Conservation (phyloP, 2,329 filamentous ascomycete species). For the Sporothrix phasma region DNA sequence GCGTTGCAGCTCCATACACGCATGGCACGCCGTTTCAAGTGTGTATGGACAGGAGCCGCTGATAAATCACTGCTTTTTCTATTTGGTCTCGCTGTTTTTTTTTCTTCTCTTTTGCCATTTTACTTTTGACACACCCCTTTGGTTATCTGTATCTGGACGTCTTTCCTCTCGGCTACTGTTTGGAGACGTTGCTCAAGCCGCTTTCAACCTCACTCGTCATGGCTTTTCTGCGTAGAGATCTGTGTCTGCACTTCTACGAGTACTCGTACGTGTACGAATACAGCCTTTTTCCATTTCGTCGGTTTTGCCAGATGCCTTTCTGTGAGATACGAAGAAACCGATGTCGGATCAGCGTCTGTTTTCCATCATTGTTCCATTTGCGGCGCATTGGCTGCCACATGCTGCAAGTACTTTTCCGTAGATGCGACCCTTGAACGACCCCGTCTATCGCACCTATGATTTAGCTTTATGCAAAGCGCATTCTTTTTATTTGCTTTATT, state of each 20-base stretch:
- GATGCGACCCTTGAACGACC: too few species aligned
- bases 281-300: too few species aligned
- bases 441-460: too few species aligned
- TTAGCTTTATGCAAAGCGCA: too few species aligned
- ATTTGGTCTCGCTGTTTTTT: background rate
- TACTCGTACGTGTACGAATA: too few species aligned
- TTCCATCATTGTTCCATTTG: too few species aligned
- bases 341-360: too few species aligned
- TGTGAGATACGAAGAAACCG: too few species aligned
- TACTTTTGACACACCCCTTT: background rate
- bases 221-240: background rate
- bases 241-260: background rate
- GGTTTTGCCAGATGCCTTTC: too few species aligned
- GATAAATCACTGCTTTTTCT: background rate
- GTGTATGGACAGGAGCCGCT: background rate
- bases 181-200: background rate
- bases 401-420: too few species aligned
- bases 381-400: too few species aligned
- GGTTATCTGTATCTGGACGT: background rate
- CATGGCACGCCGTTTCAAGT: background rate
- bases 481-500: too few species aligned
- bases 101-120: background rate
- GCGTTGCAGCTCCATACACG: background rate
- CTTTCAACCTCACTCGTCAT: background rate
- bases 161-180: background rate